A percentile compares a stretch with the other conserved stretches of the same genome.
Evolutionary conservation across 768 basidiomycete genomes (phyloP).

Genomic region (Pulveroboletus sp.): DNA sequence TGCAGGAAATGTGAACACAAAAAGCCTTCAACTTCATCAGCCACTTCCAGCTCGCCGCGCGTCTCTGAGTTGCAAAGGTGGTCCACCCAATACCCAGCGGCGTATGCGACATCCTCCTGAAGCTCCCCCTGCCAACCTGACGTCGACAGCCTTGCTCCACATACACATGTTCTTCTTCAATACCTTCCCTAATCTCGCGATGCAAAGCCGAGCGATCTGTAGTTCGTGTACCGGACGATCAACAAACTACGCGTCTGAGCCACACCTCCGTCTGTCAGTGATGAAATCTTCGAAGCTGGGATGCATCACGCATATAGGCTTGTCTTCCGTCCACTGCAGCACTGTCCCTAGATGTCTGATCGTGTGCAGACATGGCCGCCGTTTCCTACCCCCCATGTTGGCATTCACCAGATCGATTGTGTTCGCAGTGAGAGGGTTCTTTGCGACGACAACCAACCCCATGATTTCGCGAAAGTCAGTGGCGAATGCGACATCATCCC

Average conservation of each 20-base stretch:
- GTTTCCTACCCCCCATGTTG: constrained; percentile 5
- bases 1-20: constrained; percentile 27
- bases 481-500: constrained; percentile 27
- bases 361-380: constrained; percentile 28
- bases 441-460: constrained; percentile 28
- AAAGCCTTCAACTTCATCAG: constrained; percentile 17
- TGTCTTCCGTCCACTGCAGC: constrained; percentile 24
- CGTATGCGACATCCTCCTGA: constrained; percentile 25
- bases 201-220: constrained; percentile 23
- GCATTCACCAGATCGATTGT: constrained; percentile 28
- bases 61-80: constrained; percentile 21
- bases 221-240: constrained; percentile 20
- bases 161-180: constrained; percentile 24
- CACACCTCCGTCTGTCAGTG: constrained; percentile 27
- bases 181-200: constrained; percentile 9
- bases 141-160: constrained; percentile 17
- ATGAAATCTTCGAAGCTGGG: constrained; percentile 34
- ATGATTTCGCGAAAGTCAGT: constrained; percentile 31
- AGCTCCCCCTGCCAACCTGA: constrained; percentile 12
- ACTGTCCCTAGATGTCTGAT: constrained; percentile 24
- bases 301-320: constrained; percentile 30
- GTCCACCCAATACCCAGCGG: constrained; percentile 27
- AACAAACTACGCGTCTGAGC: constrained; percentile 27
- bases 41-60: constrained; percentile 2
- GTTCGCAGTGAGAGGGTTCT: constrained; percentile 22